Conservation (phyloP, 768 basidiomycete species). For the Auricularia heimuer region DNA sequence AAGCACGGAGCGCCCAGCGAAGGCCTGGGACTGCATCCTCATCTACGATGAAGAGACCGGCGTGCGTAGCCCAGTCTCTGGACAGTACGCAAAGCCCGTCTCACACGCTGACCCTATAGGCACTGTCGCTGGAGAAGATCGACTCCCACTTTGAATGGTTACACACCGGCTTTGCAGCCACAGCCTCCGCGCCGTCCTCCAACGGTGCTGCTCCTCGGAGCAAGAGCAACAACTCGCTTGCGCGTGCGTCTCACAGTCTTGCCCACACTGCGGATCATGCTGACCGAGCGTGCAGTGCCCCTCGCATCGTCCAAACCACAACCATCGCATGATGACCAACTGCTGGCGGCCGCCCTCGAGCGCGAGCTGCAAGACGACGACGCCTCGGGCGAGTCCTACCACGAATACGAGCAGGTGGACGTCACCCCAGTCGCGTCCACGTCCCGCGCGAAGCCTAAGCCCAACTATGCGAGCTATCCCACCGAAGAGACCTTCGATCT, state of each 20-base stretch:
- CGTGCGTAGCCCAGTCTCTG: constrained; percentile 29
- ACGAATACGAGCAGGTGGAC: background rate
- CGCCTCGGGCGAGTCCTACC: constrained; percentile 19
- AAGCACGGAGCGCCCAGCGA: constrained; percentile 48
- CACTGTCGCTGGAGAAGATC: constrained; percentile 64
- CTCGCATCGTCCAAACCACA: constrained; percentile 5
- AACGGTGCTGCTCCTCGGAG: constrained; percentile 12
- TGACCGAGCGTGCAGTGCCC: background rate
- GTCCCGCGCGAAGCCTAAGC: too few relatives aligned
- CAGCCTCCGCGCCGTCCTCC: constrained; percentile 19
- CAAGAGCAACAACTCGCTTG: constrained; percentile 12
- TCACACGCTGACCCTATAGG: constrained; percentile 29
- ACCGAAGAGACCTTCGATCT: background rate
- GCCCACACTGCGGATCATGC: background rate
- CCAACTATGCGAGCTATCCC: background rate
- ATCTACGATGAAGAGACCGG: constrained; percentile 70
- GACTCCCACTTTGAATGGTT: constrained; percentile 52
- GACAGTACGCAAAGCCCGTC: background rate
- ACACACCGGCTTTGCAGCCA: constrained; percentile 32
- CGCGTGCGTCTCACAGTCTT: constrained; percentile 11
- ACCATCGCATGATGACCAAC: constrained; percentile 20
- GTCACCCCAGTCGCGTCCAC: background rate
- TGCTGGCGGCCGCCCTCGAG: constrained; percentile 22
- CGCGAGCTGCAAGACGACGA: constrained; percentile 20
- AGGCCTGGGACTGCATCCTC: constrained; percentile 66